A percentile compares a stretch with the other conserved stretches of the same genome.
Evolutionary conservation across 2,329 filamentous ascomycete species (phyloP).

Genomic region (Zopfia rhizophila): DNA sequence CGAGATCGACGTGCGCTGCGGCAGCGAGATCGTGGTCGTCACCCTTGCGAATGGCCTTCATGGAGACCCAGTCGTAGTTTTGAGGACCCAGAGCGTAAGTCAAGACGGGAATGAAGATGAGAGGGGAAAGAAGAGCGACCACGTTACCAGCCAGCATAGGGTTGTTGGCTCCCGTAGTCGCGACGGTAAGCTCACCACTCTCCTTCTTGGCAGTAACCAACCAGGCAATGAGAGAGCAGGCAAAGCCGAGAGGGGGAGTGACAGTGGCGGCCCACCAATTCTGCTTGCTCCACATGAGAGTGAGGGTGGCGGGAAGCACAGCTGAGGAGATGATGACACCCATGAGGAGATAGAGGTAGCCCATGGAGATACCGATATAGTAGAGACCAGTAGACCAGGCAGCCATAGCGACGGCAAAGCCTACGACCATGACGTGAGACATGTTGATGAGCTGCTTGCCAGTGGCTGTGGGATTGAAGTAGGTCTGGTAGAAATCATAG

Average conservation of each 20-base stretch:
- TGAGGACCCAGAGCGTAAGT: conserved; percentile 75
- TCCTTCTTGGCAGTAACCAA: conserved; percentile 78
- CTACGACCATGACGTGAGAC: conserved; percentile 76
- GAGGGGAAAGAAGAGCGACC: conserved; percentile 78
- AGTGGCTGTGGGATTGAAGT: conserved; percentile 80
- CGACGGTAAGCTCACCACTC: conserved; percentile 75
- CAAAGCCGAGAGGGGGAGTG: conserved; percentile 75
- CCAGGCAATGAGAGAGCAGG: conserved; percentile 77
- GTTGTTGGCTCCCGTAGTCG: conserved; percentile 79
- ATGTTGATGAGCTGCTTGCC: conserved; percentile 83
- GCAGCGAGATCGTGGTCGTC: conserved; percentile 79
- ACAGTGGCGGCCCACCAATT: conserved; percentile 78
- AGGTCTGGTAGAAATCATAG: conserved; percentile 89
- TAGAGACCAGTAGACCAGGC: conserved; percentile 78
- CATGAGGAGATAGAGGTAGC: conserved; percentile 90
- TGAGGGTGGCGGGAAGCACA: conserved; percentile 83
- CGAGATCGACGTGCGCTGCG: conserved; percentile 72
- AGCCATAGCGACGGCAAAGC: conserved; percentile 82
- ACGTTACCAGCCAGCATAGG: conserved; percentile 92
- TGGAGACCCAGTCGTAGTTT: conserved; percentile 87
- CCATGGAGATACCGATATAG: conserved; percentile 78
- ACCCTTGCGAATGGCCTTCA: conserved; percentile 80
- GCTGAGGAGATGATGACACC: conserved; percentile 88
- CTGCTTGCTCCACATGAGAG: conserved; percentile 83
- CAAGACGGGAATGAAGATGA: conserved; percentile 79